A percentile compares a stretch with the other conserved stretches of the same genome.
These are phyloP conservation scores for Clathrospora elynae DNA, from an alignment of 2,329 filamentous ascomycete genomes.

Conservation along the genomic window DNA sequence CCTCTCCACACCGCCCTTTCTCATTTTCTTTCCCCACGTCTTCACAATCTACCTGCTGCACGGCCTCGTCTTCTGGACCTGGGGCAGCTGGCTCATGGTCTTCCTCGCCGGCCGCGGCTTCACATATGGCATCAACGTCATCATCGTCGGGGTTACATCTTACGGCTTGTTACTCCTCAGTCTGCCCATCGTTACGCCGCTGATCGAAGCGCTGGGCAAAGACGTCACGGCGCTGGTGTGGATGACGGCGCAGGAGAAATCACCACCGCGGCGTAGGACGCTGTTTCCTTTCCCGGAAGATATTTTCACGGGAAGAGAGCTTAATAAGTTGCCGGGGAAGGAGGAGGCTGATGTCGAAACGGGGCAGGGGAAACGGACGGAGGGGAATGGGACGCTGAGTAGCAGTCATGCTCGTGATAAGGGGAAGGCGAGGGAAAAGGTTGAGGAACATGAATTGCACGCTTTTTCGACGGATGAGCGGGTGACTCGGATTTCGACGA, in stretches of 20 bases:
- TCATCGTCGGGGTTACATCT: constrained; percentile 45
- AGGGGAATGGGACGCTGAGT: not conserved
- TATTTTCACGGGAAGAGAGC: constrained; percentile 19
- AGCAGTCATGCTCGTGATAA: not conserved
- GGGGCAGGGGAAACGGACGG: not conserved
- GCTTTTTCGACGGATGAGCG: constrained; percentile 1
- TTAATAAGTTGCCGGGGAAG: constrained; percentile 6
- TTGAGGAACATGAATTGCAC: constrained; percentile 3
- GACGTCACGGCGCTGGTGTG: constrained; percentile 48
- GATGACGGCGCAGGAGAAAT: constrained; percentile 45
- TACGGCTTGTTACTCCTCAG: constrained; percentile 42
- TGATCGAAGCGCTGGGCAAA: constrained; percentile 49
- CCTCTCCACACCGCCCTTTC: constrained; percentile 48
- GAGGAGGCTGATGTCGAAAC: constrained; percentile 16
- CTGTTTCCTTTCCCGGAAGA: constrained; percentile 40
- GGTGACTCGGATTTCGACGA: no score
- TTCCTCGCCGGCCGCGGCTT: constrained; percentile 38
- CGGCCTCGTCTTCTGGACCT: constrained; percentile 55
- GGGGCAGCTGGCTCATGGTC: constrained; percentile 47
- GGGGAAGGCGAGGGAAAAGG: not conserved
- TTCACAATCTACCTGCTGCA: constrained; percentile 58
- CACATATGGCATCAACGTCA: constrained; percentile 43
- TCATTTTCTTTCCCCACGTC: constrained; percentile 55
- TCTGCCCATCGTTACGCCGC: constrained; percentile 47
- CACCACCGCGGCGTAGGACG: constrained; percentile 38